Percentiles rank a stretch among this genome's conserved stretches.
Conservation (phyloP, 192 early-diverging fungal genomes). For the Gonapodya sp. region DNA sequence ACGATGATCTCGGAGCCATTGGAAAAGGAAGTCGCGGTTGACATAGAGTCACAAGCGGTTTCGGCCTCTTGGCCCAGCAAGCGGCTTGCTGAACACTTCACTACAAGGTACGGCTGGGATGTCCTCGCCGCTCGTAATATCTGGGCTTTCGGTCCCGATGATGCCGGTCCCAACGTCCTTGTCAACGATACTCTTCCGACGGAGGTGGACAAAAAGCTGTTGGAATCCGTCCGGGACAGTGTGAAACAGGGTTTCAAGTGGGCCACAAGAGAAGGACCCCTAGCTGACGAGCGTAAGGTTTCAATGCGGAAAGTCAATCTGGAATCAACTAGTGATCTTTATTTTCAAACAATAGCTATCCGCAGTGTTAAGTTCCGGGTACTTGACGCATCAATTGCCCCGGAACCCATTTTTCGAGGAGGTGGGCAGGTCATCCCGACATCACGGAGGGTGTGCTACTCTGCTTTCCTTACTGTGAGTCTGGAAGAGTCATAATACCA, state of each 20-base stretch:
- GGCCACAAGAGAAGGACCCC: conserved; percentile 90
- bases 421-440: conserved; percentile 96
- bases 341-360: conserved; percentile 68
- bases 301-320: background rate
- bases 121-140: conserved; percentile 82
- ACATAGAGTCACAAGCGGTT: conserved; percentile 75
- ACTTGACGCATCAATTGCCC: conserved; percentile 71
- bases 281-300: conserved; percentile 86
- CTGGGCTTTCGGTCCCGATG: conserved; percentile 97
- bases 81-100: conserved; percentile 70
- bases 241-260: conserved; percentile 96
- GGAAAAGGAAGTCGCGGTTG: conserved; percentile 82
- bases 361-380: conserved; percentile 93
- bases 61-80: conserved; percentile 58
- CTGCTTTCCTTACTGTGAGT: conserved; percentile 78
- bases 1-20: conserved; percentile 93
- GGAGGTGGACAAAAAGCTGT: conserved; percentile 78
- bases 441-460: conserved; percentile 91
- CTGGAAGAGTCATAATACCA: conserved; percentile 16
- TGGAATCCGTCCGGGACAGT: conserved; percentile 70
- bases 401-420: conserved; percentile 82
- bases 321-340: background rate
- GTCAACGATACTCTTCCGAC: conserved; percentile 90
- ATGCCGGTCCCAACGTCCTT: conserved; percentile 83
- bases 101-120: conserved; percentile 88